These are phyloP conservation scores for Pythium dissotocum DNA, from an alignment of 352 stramenopile genomes.

Conservation along the genomic window DNA sequence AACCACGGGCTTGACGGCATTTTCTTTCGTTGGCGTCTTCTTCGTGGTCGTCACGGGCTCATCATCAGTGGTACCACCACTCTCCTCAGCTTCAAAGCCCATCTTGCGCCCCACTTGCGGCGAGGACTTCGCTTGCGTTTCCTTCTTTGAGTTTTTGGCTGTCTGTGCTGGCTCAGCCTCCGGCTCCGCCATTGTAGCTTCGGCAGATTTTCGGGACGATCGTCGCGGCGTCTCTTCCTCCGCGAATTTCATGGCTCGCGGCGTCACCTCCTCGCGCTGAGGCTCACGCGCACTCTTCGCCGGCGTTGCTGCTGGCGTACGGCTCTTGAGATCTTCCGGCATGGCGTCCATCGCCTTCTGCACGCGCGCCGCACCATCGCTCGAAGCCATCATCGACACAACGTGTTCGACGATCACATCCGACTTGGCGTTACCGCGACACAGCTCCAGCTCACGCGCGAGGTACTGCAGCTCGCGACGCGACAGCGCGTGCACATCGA, in stretches of 20 bases:
- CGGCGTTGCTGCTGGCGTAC: slow-evolving; percentile 18
- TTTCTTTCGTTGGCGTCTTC: background rate
- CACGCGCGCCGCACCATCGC: slow-evolving; percentile 43
- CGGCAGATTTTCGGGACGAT: background rate
- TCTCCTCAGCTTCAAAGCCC: slow-evolving; percentile 5
- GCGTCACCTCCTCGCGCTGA: too few species aligned
- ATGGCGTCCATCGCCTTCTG: slow-evolving; percentile 25
- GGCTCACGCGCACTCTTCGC: slow-evolving; percentile 3
- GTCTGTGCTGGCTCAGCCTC: background rate
- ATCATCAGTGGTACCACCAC: background rate
- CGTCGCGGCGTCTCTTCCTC: background rate
- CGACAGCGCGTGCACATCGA: slow-evolving; percentile 45
- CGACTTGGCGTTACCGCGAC: slow-evolving; percentile 65
- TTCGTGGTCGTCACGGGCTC: background rate
- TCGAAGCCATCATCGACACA: slow-evolving; percentile 39
- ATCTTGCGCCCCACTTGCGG: slow-evolving; percentile 14
- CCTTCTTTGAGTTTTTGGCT: too few species aligned
- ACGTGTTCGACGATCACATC: slow-evolving; percentile 60
- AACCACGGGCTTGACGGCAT: background rate
- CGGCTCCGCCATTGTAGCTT: background rate
- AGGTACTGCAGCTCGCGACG: slow-evolving; percentile 66
- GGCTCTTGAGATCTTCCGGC: slow-evolving; percentile 11
- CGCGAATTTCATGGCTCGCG: too few species aligned
- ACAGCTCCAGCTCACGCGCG: slow-evolving; percentile 65
- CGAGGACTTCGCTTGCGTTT: too few species aligned